Evolutionary conservation across 441 rosid genomes (phyloP).

Genomic region (Brassica hybrid): DNA sequence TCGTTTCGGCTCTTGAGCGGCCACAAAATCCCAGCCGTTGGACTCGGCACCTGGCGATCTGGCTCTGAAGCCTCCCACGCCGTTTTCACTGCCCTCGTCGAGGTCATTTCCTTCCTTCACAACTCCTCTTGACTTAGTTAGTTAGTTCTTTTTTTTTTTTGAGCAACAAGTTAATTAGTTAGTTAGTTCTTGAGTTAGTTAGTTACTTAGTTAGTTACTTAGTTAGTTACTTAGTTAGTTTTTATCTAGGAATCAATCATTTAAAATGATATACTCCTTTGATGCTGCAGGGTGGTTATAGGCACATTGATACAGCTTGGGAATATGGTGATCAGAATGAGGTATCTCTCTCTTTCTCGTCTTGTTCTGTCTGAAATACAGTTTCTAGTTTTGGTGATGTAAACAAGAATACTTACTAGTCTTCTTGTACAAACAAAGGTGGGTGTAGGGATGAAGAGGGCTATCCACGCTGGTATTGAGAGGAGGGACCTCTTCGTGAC

Average conservation of each 20-base stretch:
- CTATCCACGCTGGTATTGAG: conserved; percentile 56
- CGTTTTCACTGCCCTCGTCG: conserved; percentile 52
- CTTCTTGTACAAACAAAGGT: not conserved
- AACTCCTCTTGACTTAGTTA: not conserved
- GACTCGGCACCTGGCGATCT: conserved; percentile 58
- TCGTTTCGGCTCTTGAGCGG: conserved; percentile 54
- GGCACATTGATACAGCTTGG: conserved; percentile 62
- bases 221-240: not conserved
- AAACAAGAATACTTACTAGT: too few species aligned
- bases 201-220: too few species aligned
- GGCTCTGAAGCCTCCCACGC: conserved; percentile 48
- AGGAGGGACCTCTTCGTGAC: conserved; percentile 60
- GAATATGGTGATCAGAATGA: conserved; percentile 44
- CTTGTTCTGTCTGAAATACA: not conserved
- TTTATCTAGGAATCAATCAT: not conserved
- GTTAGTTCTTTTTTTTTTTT: not conserved
- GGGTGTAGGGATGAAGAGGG: conserved; percentile 20
- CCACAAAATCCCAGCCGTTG: conserved; percentile 60
- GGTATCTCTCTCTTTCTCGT: not conserved
- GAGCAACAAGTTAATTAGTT: too few species aligned
- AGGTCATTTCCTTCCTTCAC: conserved; percentile 38
- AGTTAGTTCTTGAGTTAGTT: too few species aligned
- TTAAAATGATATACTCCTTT: not conserved
- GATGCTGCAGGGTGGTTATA: conserved; percentile 52
- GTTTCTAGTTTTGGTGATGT: not conserved